Evolutionary conservation across 1,139 yeast species (phyloP), one percentile per base, ranked within the genome.

Genomic region (Candida glucosophila): DNA sequence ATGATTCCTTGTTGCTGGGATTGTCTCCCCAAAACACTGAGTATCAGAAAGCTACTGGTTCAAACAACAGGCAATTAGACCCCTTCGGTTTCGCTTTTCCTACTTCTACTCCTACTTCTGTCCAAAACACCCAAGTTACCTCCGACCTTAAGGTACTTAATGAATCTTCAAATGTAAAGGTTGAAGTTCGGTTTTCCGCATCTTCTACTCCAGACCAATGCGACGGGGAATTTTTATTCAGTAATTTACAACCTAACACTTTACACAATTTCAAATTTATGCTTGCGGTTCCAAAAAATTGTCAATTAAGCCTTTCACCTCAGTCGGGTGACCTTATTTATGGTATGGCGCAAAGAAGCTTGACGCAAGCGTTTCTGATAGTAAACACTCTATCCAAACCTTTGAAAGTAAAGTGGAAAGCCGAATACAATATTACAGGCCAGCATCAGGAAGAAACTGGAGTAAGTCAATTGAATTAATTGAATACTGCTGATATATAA

Each of bases 331-430:
- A 70, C 29, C 40, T 51, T 9, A 44, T 86, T 11, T 58, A 61
- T 29, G 70, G 79, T 2, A 63, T 61, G 28, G 58, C 66, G 24
- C 55, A 52, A 18, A 65, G 69, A 29, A 79, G 78, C 5, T 62
- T 83, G 12, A 58, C 63, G 4, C 94, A 83, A 49, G 58, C 54
- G 15, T 68, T 78, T 31, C 47, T 52, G n/a, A 66, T 88, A 33
- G 74, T 67, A 26, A 72, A 75, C 40, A 67, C 73, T 4, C 39
- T 47, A 3, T 47, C 49, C 26, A 60, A 60, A 36, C 52, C 67
- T 13, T 62, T 83, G 39, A 86, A 83, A 53, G 62, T 88, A 32
- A 80, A 86, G 49, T 88, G 93, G 92, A 83, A 80, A 49, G 68
- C 73, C 16, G 71, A 72, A 32, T 86, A 75, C 45, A 43, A 43